These are phyloP conservation scores for Lasiodiplodia theobromae DNA, from an alignment of 2,329 filamentous ascomycete species.

Conservation along the genomic window DNA sequence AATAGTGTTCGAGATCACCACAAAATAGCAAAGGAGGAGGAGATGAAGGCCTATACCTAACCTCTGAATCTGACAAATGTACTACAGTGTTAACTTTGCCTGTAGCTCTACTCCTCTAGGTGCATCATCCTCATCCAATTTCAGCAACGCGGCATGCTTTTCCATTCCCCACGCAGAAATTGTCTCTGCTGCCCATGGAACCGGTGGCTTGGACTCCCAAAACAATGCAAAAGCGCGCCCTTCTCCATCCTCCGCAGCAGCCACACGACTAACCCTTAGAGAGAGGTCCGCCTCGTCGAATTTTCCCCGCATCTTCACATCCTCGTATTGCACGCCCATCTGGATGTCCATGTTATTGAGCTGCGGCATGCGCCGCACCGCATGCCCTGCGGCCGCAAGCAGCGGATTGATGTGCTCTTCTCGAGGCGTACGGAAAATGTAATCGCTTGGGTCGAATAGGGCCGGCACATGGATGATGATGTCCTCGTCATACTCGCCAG, in stretches of 20 bases:
- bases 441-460: no score
- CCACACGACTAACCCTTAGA: no score
- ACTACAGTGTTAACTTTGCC: no score
- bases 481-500: no score
- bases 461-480: no score
- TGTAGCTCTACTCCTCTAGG: no score
- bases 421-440: no score
- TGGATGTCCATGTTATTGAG: background rate
- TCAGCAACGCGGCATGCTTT: background rate
- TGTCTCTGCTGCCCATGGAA: background rate
- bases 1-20: no score
- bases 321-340: background rate
- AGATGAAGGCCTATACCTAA: no score
- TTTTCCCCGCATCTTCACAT: background rate
- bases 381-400: background rate
- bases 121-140: background rate
- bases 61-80: no score
- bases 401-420: background rate
- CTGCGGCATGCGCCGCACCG: background rate
- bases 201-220: background rate
- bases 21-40: no score
- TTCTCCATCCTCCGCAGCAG: background rate
- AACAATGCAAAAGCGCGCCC: rapidly evolving
- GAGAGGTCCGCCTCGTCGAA: background rate
- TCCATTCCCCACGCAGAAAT: background rate